phyloP scores from a whole-genome alignment of 1,139 yeast genomes.

The Keqinozyma sinolaborantium region DNA sequence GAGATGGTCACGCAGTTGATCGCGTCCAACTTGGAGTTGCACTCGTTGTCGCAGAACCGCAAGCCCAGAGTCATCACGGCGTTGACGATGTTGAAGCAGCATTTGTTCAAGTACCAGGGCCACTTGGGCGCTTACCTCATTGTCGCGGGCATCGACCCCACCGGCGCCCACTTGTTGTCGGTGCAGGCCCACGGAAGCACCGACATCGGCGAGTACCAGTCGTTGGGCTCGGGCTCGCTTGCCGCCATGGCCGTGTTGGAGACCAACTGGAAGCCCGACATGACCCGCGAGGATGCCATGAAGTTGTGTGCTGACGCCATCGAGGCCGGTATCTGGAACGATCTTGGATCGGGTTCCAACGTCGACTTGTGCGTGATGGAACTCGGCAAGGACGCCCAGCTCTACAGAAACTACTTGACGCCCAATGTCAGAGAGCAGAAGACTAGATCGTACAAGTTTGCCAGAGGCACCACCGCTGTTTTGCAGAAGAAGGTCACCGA shows the following conservation, averaged over 20 bases:
- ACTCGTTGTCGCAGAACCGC: conserved; percentile 76
- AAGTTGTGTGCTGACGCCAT: conserved; percentile 88
- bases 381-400: conserved; percentile 78
- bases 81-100: conserved; percentile 89
- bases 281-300: conserved; percentile 86
- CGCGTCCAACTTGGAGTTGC: conserved; percentile 86
- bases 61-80: conserved; percentile 94
- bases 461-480: conserved; percentile 89
- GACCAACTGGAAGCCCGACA: conserved; percentile 74
- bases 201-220: conserved; percentile 88
- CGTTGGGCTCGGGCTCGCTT: conserved; percentile 95
- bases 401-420: conserved; percentile 81
- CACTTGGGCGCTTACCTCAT: conserved; percentile 94
- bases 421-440: conserved; percentile 86
- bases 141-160: conserved; percentile 96
- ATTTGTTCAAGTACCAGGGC: conserved; percentile 93
- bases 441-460: conserved; percentile 76
- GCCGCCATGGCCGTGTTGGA: conserved; percentile 99
- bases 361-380: conserved; percentile 98
- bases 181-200: conserved; percentile 98
- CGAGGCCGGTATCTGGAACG: conserved; percentile 98
- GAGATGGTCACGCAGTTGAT: conserved; percentile 94
- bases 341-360: conserved; percentile 96
- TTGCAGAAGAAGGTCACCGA: conserved; percentile 62
- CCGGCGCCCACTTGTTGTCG: conserved; percentile 89